phyloP scores from a whole-genome alignment of 352 stramenopile genomes.

The Phytophthora ohioensis region DNA sequence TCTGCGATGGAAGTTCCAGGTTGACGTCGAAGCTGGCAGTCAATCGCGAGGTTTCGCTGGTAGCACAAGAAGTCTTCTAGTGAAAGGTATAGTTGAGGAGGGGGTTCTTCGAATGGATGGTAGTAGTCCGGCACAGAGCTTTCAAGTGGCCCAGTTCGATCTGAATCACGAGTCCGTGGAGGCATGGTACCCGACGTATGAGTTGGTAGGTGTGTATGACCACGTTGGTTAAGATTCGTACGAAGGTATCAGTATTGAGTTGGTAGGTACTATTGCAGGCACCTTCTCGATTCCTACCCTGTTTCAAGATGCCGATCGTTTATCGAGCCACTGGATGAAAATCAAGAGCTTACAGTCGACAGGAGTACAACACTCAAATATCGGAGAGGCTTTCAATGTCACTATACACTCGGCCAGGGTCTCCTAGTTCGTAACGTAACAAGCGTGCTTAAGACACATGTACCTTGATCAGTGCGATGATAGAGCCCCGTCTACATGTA shows the following conservation, averaged over 20 bases:
- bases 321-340: too few species aligned
- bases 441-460: too few species aligned
- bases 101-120: slow-evolving; percentile 14
- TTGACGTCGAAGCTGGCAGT: slow-evolving; percentile 13
- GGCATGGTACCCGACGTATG: slow-evolving; percentile 32
- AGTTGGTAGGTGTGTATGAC: slow-evolving; percentile 34
- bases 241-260: neutral
- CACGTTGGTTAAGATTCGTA: slow-evolving; percentile 12
- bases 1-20: slow-evolving; percentile 38
- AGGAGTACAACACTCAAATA: too few species aligned
- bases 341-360: too few species aligned
- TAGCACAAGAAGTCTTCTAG: slow-evolving; percentile 1
- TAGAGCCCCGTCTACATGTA: too few species aligned
- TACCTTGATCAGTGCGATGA: too few species aligned
- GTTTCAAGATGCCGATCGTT: too few species aligned
- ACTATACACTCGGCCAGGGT: too few species aligned
- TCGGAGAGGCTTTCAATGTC: too few species aligned
- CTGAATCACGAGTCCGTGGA: slow-evolving; percentile 26
- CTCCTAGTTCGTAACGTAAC: too few species aligned
- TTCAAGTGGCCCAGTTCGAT: slow-evolving; percentile 23
- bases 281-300: neutral
- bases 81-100: slow-evolving; percentile 32
- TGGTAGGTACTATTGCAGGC: neutral
- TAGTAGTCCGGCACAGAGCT: slow-evolving; percentile 9
- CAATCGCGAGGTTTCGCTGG: neutral